phyloP scores from a whole-genome alignment of 2,329 filamentous ascomycete species.

The Beauveria scarabaeidicola region DNA sequence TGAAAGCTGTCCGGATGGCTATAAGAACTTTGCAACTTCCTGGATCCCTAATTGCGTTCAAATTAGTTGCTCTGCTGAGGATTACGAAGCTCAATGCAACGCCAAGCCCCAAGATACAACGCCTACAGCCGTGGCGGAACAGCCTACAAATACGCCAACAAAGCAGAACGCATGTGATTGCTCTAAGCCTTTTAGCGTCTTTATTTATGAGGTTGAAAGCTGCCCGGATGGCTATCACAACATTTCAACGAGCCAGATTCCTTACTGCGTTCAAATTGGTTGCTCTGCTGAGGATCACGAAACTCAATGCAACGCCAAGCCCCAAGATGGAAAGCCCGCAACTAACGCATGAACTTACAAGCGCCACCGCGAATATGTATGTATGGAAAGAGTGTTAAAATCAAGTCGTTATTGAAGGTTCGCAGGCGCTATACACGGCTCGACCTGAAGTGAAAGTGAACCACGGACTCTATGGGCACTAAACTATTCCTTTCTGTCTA shows the following conservation, averaged over 20 bases:
- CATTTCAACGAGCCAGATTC: not conserved
- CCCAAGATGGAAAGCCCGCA: no score
- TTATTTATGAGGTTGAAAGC: not conserved
- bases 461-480: no score
- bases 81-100: not conserved
- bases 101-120: no score
- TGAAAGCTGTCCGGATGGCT: not conserved
- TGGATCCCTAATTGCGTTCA: not conserved
- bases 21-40: not conserved
- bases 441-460: no score
- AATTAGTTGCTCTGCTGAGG: not conserved
- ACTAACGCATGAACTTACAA: not conserved
- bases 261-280: not conserved
- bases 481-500: no score
- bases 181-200: not conserved
- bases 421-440: no score
- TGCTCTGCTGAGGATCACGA: not conserved
- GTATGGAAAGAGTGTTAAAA: not conserved
- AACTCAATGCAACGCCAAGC: no score
- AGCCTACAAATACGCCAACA: no score
- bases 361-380: not conserved
- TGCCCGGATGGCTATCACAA: not conserved
- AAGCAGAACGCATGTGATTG: not conserved
- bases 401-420: not conserved
- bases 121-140: no score